Percentiles rank a stretch among this genome's conserved stretches.
phyloP scores from a whole-genome alignment of 768 basidiomycete genomes.

The Psilocybe subaeruginosa region DNA sequence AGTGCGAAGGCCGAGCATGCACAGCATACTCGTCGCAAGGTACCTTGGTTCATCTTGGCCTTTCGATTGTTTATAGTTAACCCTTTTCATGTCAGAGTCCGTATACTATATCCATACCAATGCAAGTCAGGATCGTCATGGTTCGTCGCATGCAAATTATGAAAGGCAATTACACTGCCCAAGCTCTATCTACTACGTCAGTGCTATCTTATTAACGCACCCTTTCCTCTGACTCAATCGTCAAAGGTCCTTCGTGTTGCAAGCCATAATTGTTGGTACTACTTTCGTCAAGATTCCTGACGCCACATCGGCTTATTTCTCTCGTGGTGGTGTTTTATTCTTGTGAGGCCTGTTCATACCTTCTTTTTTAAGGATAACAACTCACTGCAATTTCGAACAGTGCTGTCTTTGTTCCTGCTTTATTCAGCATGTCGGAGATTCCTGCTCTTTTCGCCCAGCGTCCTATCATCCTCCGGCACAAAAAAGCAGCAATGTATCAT shows the following conservation, averaged over 20 bases:
- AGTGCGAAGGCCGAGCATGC: slow-evolving; percentile 58
- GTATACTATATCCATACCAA: slow-evolving; percentile 41
- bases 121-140: slow-evolving; percentile 49
- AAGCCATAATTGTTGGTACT: slow-evolving; percentile 53
- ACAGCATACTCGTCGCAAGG: slow-evolving; percentile 36
- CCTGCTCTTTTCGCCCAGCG: slow-evolving; percentile 64
- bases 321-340: slow-evolving; percentile 74
- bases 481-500: slow-evolving; percentile 62
- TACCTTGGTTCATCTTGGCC: slow-evolving; percentile 5
- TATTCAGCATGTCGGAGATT: slow-evolving; percentile 70
- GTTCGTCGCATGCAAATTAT: slow-evolving; percentile 44
- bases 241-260: slow-evolving; percentile 34
- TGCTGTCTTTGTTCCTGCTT: slow-evolving; percentile 58
- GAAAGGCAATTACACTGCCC: slow-evolving; percentile 33
- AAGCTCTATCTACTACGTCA: slow-evolving; percentile 30
- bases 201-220: background rate
- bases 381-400: slow-evolving; percentile 32
- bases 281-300: slow-evolving; percentile 60
- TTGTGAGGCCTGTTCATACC: slow-evolving; percentile 44
- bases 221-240: slow-evolving; percentile 29
- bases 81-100: slow-evolving; percentile 26
- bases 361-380: background rate
- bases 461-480: slow-evolving; percentile 60
- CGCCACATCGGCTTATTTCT: slow-evolving; percentile 62
- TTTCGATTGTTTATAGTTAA: background rate